Conservation (phyloP, 148 eudicot genomes). For the Vaccinium darrowii region DNA sequence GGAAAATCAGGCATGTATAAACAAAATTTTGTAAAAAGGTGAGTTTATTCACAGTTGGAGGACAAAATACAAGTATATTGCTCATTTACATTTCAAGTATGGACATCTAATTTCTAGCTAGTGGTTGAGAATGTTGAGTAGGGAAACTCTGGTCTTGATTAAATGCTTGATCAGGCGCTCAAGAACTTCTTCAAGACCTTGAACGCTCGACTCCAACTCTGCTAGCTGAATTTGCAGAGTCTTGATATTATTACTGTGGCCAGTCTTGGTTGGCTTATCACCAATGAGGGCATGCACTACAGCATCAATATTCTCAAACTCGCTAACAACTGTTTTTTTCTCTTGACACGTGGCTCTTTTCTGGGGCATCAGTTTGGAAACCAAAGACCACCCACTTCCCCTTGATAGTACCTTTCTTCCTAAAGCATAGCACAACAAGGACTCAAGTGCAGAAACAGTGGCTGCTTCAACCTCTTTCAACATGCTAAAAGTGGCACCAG, state of each 20-base stretch:
- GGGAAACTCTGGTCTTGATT: neutral
- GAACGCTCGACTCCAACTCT: slow-evolving; percentile 18
- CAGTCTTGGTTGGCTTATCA: slow-evolving; percentile 11
- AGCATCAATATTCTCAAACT: slow-evolving; percentile 20
- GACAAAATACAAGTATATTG: neutral
- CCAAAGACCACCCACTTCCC: slow-evolving; percentile 14
- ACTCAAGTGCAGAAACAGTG: slow-evolving; percentile 17
- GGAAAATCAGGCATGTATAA: neutral
- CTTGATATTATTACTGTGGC: neutral
- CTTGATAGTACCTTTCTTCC: slow-evolving; percentile 12
- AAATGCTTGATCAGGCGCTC: neutral
- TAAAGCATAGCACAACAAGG: slow-evolving; percentile 12
- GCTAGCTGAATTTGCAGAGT: slow-evolving; percentile 13
- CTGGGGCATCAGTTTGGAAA: neutral
- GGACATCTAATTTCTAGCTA: neutral
- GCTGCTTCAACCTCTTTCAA: slow-evolving; percentile 23
- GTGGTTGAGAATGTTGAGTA: neutral
- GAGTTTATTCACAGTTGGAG: neutral
- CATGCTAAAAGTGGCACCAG: neutral
- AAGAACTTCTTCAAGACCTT: neutral
- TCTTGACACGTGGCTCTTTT: neutral
- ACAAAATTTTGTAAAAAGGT: neutral
- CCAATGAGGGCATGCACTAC: neutral
- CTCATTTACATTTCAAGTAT: neutral
- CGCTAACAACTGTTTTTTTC: neutral